phyloP scores from a whole-genome alignment of 805 yeast genomes.

The Priceomyces haplophilus region DNA sequence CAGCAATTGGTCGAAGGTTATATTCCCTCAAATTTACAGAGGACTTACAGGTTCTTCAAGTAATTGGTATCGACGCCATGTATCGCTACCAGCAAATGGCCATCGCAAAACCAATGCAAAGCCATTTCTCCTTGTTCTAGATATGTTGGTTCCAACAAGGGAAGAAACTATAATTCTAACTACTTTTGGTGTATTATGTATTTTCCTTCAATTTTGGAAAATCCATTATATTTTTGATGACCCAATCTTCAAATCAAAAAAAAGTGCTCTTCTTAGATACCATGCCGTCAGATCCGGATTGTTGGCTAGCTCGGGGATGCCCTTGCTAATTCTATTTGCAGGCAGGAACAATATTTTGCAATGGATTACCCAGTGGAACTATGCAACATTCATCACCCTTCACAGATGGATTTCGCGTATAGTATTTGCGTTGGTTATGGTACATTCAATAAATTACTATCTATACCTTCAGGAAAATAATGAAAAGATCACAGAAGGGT shows the following conservation, averaged over 20 bases:
- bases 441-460: constrained; percentile 25
- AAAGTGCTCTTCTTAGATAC: constrained; percentile 37
- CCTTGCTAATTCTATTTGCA: constrained; percentile 32
- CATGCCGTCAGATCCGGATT: constrained; percentile 40
- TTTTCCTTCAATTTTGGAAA: constrained; percentile 21
- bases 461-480: constrained; percentile 11
- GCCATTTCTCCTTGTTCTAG: constrained; percentile 18
- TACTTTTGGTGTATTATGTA: constrained; percentile 28
- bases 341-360: constrained; percentile 38
- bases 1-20: constrained; percentile 32
- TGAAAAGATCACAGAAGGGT: constrained; percentile 10
- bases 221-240: constrained; percentile 28
- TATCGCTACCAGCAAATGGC: constrained; percentile 41
- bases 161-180: constrained; percentile 32
- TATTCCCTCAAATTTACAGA: constrained; percentile 20
- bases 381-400: constrained; percentile 24
- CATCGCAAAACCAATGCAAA: constrained; percentile 26
- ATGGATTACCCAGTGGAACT: constrained; percentile 38
- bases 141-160: constrained; percentile 40
- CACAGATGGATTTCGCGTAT: constrained; percentile 31
- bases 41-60: constrained; percentile 25
- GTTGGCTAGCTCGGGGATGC: constrained; percentile 27
- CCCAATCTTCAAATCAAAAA: constrained; percentile 33
- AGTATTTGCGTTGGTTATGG: constrained; percentile 17
- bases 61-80: constrained; percentile 29